phyloP scores from a whole-genome alignment of 2,329 filamentous ascomycete genomes.

The Colletotrichum eremochloae region DNA sequence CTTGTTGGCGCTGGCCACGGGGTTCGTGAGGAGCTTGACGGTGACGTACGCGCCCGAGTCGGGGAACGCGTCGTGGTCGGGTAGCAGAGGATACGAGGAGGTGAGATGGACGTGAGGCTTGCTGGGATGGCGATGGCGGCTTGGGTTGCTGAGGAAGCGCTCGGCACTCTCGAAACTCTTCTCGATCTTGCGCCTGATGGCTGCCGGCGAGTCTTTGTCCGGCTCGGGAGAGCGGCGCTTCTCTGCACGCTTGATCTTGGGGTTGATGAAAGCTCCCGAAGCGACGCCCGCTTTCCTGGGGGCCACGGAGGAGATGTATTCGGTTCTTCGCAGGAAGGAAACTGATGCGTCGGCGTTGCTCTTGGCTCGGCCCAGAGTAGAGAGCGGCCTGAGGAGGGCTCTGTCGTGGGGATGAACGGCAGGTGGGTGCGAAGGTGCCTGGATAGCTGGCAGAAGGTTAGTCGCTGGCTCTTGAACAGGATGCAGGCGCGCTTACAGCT shows the following conservation, averaged over 20 bases:
- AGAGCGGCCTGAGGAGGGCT: conserved; percentile 83
- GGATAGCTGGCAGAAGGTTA: conserved; percentile 73
- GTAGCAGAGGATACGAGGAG: conserved; percentile 72
- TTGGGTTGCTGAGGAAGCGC: conserved; percentile 66
- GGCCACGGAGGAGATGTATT: conserved; percentile 83
- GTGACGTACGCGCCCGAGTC: conserved; percentile 78
- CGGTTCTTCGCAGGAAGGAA: conserved; percentile 94
- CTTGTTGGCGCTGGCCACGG: conserved; percentile 63
- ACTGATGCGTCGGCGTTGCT: conserved; percentile 78
- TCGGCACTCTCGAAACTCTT: conserved; percentile 70
- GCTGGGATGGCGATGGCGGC: conserved; percentile 68
- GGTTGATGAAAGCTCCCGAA: conserved; percentile 50
- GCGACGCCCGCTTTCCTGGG: conserved; percentile 67
- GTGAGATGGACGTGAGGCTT: conserved; percentile 62
- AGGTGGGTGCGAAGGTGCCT: conserved; percentile 79
- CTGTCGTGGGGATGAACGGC: conserved; percentile 86
- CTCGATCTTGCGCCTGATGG: conserved; percentile 77
- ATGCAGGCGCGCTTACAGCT: conserved; percentile 73
- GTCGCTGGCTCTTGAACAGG: conserved; percentile 10
- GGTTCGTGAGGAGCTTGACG: conserved; percentile 77
- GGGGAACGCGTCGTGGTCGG: conserved; percentile 77
- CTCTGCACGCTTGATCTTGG: conserved; percentile 51
- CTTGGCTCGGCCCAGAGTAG: conserved; percentile 87
- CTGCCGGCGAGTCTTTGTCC: conserved; percentile 73
- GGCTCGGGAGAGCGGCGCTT: conserved; percentile 69